These are phyloP conservation scores for Starmerella sp. DNA, from an alignment of 805 yeast genomes.

Conservation along the genomic window DNA sequence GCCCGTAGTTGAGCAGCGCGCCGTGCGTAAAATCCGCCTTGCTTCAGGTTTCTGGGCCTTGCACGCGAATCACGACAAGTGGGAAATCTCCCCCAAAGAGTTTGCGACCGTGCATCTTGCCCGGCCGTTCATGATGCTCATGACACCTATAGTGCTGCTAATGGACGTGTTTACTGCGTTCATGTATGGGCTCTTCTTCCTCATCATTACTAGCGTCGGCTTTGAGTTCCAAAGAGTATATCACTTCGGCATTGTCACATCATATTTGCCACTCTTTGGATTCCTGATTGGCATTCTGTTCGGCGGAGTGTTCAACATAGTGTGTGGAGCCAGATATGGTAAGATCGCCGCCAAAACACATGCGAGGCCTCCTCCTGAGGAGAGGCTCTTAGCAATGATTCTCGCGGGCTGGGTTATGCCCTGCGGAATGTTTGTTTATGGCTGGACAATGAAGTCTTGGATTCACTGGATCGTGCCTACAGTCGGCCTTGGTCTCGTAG, in stretches of 20 bases:
- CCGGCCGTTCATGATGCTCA: slow-evolving; percentile 69
- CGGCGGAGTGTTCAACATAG: slow-evolving; percentile 28
- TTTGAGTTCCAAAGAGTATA: slow-evolving; percentile 27
- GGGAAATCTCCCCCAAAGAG: slow-evolving; percentile 56
- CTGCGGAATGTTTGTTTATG: slow-evolving; percentile 47
- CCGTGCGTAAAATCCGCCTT: slow-evolving; percentile 56
- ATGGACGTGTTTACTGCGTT: slow-evolving; percentile 35
- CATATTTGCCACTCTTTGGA: slow-evolving; percentile 29
- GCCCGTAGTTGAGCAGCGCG: slow-evolving; percentile 43
- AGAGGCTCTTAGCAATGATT: slow-evolving; percentile 47
- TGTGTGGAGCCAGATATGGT: slow-evolving; percentile 25
- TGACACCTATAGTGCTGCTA: slow-evolving; percentile 38
- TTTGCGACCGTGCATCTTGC: slow-evolving; percentile 58
- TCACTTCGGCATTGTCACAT: slow-evolving; percentile 28
- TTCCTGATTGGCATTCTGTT: slow-evolving; percentile 27
- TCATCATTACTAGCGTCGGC: slow-evolving; percentile 34
- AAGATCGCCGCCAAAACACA: slow-evolving; percentile 24
- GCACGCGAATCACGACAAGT: slow-evolving; percentile 87
- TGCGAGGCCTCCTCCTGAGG: slow-evolving; percentile 47
- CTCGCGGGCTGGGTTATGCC: slow-evolving; percentile 37
- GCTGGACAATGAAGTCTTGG: slow-evolving; percentile 44
- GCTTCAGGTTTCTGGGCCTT: slow-evolving; percentile 69
- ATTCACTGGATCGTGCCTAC: slow-evolving; percentile 48
- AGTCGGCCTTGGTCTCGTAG: slow-evolving; percentile 43
- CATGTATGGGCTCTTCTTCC: slow-evolving; percentile 36